Evolutionary conservation across 345 rosid species (phyloP).

Genomic region (Rhodamnia rubescens): DNA sequence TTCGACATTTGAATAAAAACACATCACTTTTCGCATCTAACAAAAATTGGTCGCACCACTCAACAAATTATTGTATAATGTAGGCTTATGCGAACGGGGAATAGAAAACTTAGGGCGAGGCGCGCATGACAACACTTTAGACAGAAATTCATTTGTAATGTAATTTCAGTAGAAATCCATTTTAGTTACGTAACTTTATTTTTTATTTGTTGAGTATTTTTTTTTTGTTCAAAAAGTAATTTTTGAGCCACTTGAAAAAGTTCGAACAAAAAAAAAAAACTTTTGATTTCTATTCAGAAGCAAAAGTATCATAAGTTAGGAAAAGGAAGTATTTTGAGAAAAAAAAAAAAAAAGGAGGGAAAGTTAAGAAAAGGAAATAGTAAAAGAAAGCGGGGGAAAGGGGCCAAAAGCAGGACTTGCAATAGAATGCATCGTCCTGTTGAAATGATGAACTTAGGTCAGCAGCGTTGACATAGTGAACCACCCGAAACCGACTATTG

Average conservation of each 20-base stretch:
- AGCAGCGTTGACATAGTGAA: slow-evolving; percentile 13
- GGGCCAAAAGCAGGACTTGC: neutral
- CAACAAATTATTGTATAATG: too few relatives aligned
- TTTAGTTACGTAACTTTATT: too few relatives aligned
- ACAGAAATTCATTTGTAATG: too few relatives aligned
- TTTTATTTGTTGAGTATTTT: too few relatives aligned
- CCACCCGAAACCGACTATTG: slow-evolving; percentile 1
- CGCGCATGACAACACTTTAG: too few relatives aligned
- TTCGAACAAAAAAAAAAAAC: too few relatives aligned
- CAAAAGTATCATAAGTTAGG: neutral
- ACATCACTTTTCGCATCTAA: too few relatives aligned
- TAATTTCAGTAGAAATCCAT: too few relatives aligned
- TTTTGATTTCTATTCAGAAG: too few relatives aligned
- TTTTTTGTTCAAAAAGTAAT: too few relatives aligned
- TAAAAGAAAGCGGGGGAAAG: neutral
- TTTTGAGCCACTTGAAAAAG: too few relatives aligned
- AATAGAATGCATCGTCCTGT: neutral
- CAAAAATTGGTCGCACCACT: too few relatives aligned
- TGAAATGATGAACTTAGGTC: slow-evolving; percentile 8
- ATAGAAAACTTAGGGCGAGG: neutral
- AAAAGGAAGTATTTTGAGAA: neutral
- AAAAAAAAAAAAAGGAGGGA: neutral
- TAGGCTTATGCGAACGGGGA: neutral
- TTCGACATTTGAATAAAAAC: neutral
- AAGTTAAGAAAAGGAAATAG: neutral